These are phyloP conservation scores for Solanum bukasovii DNA, from an alignment of 257 asterid species.

Conservation along the genomic window DNA sequence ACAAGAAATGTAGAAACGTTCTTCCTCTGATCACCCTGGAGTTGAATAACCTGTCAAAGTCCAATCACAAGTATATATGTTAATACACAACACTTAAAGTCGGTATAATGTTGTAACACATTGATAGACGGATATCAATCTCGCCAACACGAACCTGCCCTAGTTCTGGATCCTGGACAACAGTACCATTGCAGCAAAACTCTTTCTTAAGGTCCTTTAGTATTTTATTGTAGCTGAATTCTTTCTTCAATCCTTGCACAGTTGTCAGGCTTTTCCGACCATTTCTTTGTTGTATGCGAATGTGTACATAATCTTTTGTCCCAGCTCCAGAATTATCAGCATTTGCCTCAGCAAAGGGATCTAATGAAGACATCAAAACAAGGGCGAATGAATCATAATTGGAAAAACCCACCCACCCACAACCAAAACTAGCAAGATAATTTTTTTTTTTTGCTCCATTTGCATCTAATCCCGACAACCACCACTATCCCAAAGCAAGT, in stretches of 20 bases:
- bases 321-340: conserved; percentile 60
- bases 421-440: background rate
- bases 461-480: background rate
- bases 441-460: background rate
- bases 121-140: background rate
- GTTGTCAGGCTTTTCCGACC: conserved; percentile 72
- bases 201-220: conserved; percentile 64
- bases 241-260: conserved; percentile 66
- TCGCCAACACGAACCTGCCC: conserved; percentile 37
- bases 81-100: background rate
- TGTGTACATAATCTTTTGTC: conserved; percentile 55
- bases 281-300: conserved; percentile 58
- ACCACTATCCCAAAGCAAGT: background rate
- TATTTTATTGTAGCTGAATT: conserved; percentile 61
- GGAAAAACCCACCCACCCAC: background rate
- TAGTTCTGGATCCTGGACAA: conserved; percentile 64
- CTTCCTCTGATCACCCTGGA: conserved; percentile 20
- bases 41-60: conserved; percentile 10
- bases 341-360: conserved; percentile 71
- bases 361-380: background rate
- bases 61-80: background rate
- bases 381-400: background rate
- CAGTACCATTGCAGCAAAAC: conserved; percentile 71
- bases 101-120: background rate
- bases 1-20: conserved; percentile 17